These are phyloP conservation scores for Solanum okadae DNA, from an alignment of 257 asterid species.

Conservation along the genomic window DNA sequence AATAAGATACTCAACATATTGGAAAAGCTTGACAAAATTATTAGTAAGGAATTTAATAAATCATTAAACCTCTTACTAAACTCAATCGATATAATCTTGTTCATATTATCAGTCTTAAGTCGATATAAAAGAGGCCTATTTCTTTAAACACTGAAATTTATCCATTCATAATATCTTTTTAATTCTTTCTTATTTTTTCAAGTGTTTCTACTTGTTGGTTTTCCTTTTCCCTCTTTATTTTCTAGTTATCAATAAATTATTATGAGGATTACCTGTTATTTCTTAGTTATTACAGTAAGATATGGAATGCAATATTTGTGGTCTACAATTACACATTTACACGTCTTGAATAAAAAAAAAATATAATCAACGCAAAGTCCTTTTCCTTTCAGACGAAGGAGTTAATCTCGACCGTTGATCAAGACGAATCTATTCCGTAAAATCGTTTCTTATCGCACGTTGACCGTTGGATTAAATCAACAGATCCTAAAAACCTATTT, in stretches of 20 bases:
- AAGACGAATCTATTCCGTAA: slow-evolving; percentile 2
- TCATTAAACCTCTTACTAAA: not conserved
- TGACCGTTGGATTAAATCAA: slow-evolving; percentile 31
- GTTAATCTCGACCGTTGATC: slow-evolving; percentile 18
- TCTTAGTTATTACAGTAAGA: not conserved
- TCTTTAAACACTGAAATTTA: not conserved
- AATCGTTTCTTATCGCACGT: not conserved
- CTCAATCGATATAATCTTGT: not conserved
- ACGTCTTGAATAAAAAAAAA: not conserved
- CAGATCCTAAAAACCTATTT: slow-evolving; percentile 1
- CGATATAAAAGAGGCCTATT: not conserved
- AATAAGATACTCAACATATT: not conserved
- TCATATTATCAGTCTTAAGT: not conserved
- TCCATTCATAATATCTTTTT: not conserved
- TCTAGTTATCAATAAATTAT: not conserved
- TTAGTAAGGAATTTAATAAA: not conserved
- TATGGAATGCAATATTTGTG: not conserved
- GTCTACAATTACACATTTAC: not conserved
- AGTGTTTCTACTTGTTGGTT: not conserved
- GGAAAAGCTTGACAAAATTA: too few species aligned
- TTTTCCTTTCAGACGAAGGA: not conserved
- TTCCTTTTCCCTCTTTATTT: not conserved
- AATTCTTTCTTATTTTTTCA: not conserved
- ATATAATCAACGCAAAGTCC: not conserved
- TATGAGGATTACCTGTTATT: not conserved